Percentiles rank a stretch among this genome's conserved stretches.
Evolutionary conservation across 164 flowering plant species (phyloP).

Genomic region (Vitis labrusca): DNA sequence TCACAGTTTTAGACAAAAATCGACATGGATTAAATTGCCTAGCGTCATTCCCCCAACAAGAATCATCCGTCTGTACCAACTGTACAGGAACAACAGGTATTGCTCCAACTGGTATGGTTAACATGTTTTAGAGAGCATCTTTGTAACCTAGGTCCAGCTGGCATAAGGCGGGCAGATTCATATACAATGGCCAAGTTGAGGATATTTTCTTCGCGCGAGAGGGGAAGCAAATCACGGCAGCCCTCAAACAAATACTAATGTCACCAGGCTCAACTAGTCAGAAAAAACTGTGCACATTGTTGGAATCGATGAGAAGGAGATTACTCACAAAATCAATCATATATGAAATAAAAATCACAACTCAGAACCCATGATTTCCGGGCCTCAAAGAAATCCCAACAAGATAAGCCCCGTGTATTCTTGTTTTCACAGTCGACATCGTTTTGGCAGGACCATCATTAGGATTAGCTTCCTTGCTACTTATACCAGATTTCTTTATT

Average conservation of each 20-base stretch:
- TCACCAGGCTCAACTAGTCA: too few relatives aligned
- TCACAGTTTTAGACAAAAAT: constrained; percentile 35
- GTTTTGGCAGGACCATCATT: constrained; percentile 19
- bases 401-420: constrained; percentile 62
- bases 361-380: constrained; percentile 21
- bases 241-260: too few relatives aligned
- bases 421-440: constrained; percentile 27
- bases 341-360: constrained; percentile 5
- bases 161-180: constrained; percentile 71
- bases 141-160: constrained; percentile 62
- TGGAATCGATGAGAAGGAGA: neutral
- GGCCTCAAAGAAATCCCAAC: constrained; percentile 48
- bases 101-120: constrained; percentile 58
- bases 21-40: constrained; percentile 58
- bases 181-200: constrained; percentile 50
- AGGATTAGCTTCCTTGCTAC: constrained; percentile 16
- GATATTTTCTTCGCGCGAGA: too few relatives aligned
- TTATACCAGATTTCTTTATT: constrained; percentile 23
- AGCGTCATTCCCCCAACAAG: constrained; percentile 64
- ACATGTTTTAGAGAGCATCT: constrained; percentile 53
- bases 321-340: neutral
- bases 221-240: too few relatives aligned
- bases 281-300: neutral
- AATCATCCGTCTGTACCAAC: constrained; percentile 58
- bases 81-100: constrained; percentile 56